Base-by-base conservation (phyloP, 192 early-diverging fungal genomes). In the Jimgerdemannia flammicorona region DNA sequence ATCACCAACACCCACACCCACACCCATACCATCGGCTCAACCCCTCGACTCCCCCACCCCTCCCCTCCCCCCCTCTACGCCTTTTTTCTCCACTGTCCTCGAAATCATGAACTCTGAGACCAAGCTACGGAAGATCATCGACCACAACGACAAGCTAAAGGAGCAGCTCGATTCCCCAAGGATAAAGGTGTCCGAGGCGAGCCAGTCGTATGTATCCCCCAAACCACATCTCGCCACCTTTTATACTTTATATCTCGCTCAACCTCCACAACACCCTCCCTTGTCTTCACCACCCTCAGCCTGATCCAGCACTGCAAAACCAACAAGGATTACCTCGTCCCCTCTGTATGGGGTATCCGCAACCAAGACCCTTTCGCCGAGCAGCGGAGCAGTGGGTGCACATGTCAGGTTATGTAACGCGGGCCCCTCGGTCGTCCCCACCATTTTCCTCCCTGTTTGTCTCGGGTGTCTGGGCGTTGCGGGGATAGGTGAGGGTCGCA, bases 331-430 rank as follows among this genome's bases (percentile, higher is more conserved):
- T 74, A 78, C 11, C 72, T 86, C 10, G 49, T 86, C 29, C 84
- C 84, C 40, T 80, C 74, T 43, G 71, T 86, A 3, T 86, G 84
- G 84, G 84, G 82, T 2, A 76, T 76, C 19, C 86, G 84, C 74
- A 79, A 84, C 20, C 80, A 83, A 72, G 86, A 87, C 78, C 86
- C 84, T 59, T 87, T 81, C 75, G 79, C 86, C 66, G 82, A 78
- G 77, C 85, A 85, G 67, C 74, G 66, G 3, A 64, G 69, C 77
- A 77, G 82, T 40, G 67, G 67, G 14, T 49, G 64, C 40, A 72
- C 70, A 40, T 76, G 75, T n/a, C 44, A 40, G 19, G 63, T 76
- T 29, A n/a, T 42, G 3, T 76, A 76, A 59, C 14, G 49, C 49
- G 49, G 49, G 49, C 49, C 49, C 14, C 49, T 59, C 14, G 49